Evolutionary conservation across 306 rosid species (phyloP).

Genomic region (Cucurbita pepo): DNA sequence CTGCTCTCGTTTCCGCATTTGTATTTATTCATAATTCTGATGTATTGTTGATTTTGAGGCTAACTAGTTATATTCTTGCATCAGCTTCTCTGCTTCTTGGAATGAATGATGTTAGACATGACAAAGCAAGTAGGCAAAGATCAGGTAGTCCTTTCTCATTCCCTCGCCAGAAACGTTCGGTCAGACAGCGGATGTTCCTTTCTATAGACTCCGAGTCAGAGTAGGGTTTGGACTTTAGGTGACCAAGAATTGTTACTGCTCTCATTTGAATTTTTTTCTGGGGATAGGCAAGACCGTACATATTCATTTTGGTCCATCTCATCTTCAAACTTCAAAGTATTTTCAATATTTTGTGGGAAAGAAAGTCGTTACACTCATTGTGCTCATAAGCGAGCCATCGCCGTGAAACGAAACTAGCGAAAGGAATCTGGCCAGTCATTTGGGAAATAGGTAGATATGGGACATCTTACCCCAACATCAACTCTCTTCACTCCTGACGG

Average conservation of each 20-base stretch:
- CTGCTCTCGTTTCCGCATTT: neutral
- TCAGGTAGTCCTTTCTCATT: slow-evolving; percentile 85
- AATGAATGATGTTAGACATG: slow-evolving; percentile 56
- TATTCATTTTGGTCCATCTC: slow-evolving; percentile 7
- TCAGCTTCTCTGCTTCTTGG: slow-evolving; percentile 83
- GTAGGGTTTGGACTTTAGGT: slow-evolving; percentile 23
- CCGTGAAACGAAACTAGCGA: neutral
- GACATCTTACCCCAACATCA: neutral
- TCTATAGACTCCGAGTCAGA: slow-evolving; percentile 86
- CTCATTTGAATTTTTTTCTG: slow-evolving; percentile 2
- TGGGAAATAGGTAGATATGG: neutral
- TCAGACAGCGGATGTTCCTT: slow-evolving; percentile 47
- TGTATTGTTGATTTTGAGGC: slow-evolving; percentile 6
- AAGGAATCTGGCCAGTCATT: neutral
- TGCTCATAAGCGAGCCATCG: neutral
- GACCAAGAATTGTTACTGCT: slow-evolving; percentile 6
- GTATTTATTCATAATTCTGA: neutral
- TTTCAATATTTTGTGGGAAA: slow-evolving; percentile 1
- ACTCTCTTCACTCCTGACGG: neutral
- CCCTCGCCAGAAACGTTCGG: slow-evolving; percentile 98
- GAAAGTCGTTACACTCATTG: slow-evolving; percentile 1
- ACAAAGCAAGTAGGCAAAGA: slow-evolving; percentile 48
- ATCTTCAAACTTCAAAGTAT: neutral
- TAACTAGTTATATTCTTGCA: slow-evolving; percentile 19
- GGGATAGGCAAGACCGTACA: slow-evolving; percentile 3